Base-by-base conservation (phyloP, 192 early-diverging fungal genomes). In the Podila epicladia region DNA sequence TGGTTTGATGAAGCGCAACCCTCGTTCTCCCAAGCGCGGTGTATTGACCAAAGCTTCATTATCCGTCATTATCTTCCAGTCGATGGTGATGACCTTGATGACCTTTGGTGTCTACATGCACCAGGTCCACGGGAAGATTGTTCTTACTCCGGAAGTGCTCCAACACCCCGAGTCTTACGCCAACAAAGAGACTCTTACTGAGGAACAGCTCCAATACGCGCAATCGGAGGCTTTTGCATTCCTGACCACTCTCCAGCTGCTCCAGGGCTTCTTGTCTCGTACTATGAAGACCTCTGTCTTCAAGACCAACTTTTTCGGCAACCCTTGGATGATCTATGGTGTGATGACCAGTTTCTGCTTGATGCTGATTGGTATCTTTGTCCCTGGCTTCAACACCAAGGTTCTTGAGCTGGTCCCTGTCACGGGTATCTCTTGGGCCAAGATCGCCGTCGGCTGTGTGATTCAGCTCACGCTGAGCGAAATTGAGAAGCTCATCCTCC, bases 161-260 rank as follows among this genome's bases (percentile, higher is more conserved):
- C 7, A 37, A 37, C 35, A 37, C 35, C 35, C 35, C 9, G 35
- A 37, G 35, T 37, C 35, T 11, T 37, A 37, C 35, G 35, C 35
- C 35, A 12, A 45, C 41, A 13, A 17, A 11, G 15, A 45, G 41
- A 45, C 41, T 1, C 0, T 45, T 45, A 15, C 41, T 45, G 37
- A 49, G 12, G 31, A 68, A 17, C 38, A 83, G 2, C 48, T 51
- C n/a, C 49, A 90, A 11, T 55, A 85, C 55, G 83, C 89, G n/a
- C 73, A 69, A 32, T 20, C 62, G 3, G 73, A 75, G 63, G 84
- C 96, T 28, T 98, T 97, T 83, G 85, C 88, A 24, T 87, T 91
- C 9, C 83, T 98, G 55, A 97, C 94, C 9, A 85, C 90, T 9
- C 85, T 98, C 83, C 97, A 98, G 82, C 84, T 98, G n/a, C 84